Base-by-base conservation (phyloP, 2,329 filamentous ascomycete species). In the Elsinoe australis region DNA sequence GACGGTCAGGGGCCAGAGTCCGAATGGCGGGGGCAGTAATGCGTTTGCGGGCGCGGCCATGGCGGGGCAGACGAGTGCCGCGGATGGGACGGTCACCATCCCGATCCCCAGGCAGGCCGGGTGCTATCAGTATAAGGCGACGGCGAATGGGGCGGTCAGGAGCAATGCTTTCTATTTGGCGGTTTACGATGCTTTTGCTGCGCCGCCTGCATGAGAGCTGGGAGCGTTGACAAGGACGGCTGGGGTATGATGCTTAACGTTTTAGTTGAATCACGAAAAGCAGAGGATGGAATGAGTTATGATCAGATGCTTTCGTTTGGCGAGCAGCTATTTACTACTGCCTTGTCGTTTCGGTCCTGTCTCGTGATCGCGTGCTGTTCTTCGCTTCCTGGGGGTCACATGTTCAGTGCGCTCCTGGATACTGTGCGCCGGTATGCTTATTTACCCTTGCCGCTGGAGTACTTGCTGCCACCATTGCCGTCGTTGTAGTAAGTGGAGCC, bases 401-500 rank as follows among this genome's bases (percentile, higher is more conserved):
- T n/a, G n/a, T n/a, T n/a, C n/a, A n/a, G n/a, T n/a, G n/a, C n/a
- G n/a, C n/a, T n/a, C n/a, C n/a, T n/a, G n/a, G n/a, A n/a, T n/a
- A n/a, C n/a, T n/a, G n/a, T n/a, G n/a, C n/a, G n/a, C n/a, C n/a
- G n/a, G n/a, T n/a, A n/a, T n/a, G n/a, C n/a, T n/a, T 32, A 32
- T 7, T 32, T 32, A 4, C 10, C 5, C 29, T 38, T 38, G 34
- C 34, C 34, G 10, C 15, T 18, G 14, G 12, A 24, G 38, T 42
- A 42, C 3, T 3, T 42, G 38, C 17, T 21, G 8, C 18, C 17
- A 10, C 38, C 38, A 3, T 22, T 15, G 2, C 38, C 38, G 21
- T 42, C 38, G 15, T 42, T 42, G 38, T 42, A 67, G 67, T 86
- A 86, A 31, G 76, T 82, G 59, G 76, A 83, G 10, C 51, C 51